Conservation (phyloP, 139 green algal species). For the Pleodorina starrii region DNA sequence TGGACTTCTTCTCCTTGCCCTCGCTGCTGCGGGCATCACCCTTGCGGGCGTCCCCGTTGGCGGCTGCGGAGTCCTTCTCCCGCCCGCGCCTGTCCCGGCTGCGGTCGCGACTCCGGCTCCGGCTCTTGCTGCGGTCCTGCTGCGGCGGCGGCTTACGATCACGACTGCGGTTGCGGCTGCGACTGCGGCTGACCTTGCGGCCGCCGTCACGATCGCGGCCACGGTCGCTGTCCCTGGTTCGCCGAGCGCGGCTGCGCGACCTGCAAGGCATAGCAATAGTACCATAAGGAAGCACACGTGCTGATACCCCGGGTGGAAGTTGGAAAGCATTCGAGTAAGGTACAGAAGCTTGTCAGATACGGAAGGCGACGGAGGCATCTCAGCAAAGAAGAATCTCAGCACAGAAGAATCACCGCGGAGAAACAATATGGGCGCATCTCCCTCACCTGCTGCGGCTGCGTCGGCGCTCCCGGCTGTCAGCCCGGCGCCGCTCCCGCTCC, state of each 20-base stretch:
- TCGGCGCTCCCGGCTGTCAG: slow-evolving; percentile 14
- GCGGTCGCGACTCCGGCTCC: background rate
- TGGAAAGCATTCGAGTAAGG: too few species aligned
- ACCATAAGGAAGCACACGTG: too few species aligned
- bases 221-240: background rate
- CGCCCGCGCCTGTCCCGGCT: slow-evolving; percentile 12
- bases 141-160: background rate
- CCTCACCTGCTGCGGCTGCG: slow-evolving; percentile 36
- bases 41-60: background rate
- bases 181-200: background rate
- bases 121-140: slow-evolving; percentile 6
- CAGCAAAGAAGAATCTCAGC: too few species aligned
- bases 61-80: background rate
- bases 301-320: too few species aligned
- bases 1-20: slow-evolving; percentile 15
- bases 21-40: background rate
- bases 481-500: slow-evolving; percentile 12
- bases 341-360: too few species aligned
- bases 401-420: too few species aligned
- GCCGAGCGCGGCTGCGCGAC: slow-evolving; percentile 16
- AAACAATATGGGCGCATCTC: too few species aligned
- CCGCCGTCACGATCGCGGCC: background rate
- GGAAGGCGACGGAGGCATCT: too few species aligned
- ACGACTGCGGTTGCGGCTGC: background rate
- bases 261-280: background rate